Base-by-base conservation (phyloP, 176 grass and related monocot genomes). In the Neostapfia colusana region DNA sequence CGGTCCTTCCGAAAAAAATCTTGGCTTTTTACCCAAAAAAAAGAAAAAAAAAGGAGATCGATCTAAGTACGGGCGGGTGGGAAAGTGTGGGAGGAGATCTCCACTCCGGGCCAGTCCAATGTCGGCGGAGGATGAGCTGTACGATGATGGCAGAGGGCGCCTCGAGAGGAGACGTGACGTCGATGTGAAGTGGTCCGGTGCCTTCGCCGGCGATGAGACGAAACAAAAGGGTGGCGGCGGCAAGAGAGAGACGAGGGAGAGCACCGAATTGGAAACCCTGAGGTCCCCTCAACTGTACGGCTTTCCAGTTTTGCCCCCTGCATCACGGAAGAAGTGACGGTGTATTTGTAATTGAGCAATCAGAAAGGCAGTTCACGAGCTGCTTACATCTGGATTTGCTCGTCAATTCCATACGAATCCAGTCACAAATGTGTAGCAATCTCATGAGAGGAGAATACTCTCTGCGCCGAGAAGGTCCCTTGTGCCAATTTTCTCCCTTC, bases 161-260 rank as follows among this genome's bases (percentile, higher is more conserved):
- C 25, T 23, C 24, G 25, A 3, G 41, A 18, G 7, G 41, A 36
- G 28, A 34, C 27, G 8, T 7, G 25, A 3, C 40, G 31, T 48
- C 17, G 17, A 20, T 5, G 26, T 7, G 25, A 31, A 13, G 17
- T 35, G 5, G 40, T 25, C 3, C 58, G 75, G n/a, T 24, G 28
- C 31, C 20, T 45, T 17, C 44, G 60, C 74, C 59, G 74, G 12
- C 58, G 59, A 20, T 38, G 74, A 77, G 60, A 28, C 43, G 20
- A 23, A 7, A 23, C 42, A 36, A 64, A 76, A 46, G 62, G 74
- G 74, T 12, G 75, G 75, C 60, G 75, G 75, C 43, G 75, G 75
- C 17, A 36, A 11, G 26, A 21, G 11, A 34, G 24, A 17, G 36
- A 26, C 20, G 51, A 74, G 61, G 44, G 41, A 12, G 10, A 62